phyloP scores from a whole-genome alignment of 2,329 filamentous ascomycete species.

The Paradendryphiella salina region DNA sequence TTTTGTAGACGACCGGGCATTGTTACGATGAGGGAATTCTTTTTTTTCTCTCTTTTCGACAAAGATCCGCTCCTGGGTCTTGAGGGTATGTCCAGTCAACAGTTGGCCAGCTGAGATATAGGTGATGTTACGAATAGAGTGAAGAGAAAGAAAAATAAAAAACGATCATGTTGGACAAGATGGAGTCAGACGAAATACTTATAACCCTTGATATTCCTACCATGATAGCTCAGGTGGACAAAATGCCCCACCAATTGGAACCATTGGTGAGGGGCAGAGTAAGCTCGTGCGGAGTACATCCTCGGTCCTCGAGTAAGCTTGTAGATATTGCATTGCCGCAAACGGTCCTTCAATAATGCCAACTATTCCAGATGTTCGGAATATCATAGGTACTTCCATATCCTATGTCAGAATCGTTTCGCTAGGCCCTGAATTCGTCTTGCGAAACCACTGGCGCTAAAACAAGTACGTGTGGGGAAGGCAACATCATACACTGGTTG shows the following conservation, averaged over 20 bases:
- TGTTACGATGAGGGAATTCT: not conserved
- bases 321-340: not conserved
- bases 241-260: not conserved
- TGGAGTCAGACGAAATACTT: too few species aligned
- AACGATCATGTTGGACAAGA: not conserved
- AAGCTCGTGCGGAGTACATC: constrained; percentile 6
- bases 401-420: not conserved
- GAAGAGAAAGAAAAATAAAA: not conserved
- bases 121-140: not conserved
- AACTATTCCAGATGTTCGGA: too few species aligned
- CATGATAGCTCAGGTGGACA: not conserved
- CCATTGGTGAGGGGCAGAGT: constrained; percentile 2
- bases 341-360: too few species aligned
- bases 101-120: too few species aligned
- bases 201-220: too few species aligned
- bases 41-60: too few species aligned
- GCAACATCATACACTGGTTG: not conserved
- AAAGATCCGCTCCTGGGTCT: too few species aligned
- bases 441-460: not conserved
- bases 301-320: constrained; percentile 9
- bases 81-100: too few species aligned
- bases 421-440: not conserved
- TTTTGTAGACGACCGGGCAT: constrained; percentile 33
- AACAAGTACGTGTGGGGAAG: not conserved
- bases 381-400: too few species aligned